A percentile compares a stretch with the other conserved stretches of the same genome.
Conservation (phyloP, 352 stramenopile genomes). For the Phytopythium montanum region DNA sequence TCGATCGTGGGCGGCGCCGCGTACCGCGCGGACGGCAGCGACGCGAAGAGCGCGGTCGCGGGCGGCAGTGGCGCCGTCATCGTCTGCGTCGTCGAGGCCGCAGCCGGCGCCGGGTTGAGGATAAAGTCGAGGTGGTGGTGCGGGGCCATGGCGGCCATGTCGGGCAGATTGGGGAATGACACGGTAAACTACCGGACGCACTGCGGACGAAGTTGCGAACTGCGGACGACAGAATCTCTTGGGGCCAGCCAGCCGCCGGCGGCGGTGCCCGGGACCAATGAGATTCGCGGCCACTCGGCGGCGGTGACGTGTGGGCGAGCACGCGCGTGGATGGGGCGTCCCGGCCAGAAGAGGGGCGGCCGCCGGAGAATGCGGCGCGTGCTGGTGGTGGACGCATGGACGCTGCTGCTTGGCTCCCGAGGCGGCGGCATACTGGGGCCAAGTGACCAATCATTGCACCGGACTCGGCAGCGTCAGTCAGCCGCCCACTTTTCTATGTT, state of each 20-base stretch:
- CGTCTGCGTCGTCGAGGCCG: slow-evolving; percentile 13
- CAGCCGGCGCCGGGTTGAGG: slow-evolving; percentile 23
- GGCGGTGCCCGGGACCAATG: slow-evolving; percentile 14
- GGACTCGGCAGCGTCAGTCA: neutral
- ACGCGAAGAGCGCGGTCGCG: slow-evolving; percentile 11
- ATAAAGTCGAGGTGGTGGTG: slow-evolving; percentile 27
- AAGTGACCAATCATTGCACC: slow-evolving; percentile 5
- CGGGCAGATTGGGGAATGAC: slow-evolving; percentile 4
- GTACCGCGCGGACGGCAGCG: slow-evolving; percentile 11
- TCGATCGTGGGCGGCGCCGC: slow-evolving; percentile 25
- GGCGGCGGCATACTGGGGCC: neutral
- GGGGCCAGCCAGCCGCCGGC: slow-evolving; percentile 3
- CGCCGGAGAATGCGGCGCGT: neutral
- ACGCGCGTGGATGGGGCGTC: slow-evolving; percentile 4
- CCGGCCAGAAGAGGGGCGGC: slow-evolving; percentile 2
- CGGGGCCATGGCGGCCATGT: slow-evolving; percentile 4
- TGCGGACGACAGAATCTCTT: slow-evolving; percentile 7
- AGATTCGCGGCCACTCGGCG: slow-evolving; percentile 13
- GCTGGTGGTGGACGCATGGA: slow-evolving; percentile 9
- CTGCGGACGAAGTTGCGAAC: slow-evolving; percentile 4
- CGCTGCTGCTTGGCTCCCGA: neutral
- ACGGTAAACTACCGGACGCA: neutral
- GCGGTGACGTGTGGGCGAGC: slow-evolving; percentile 4
- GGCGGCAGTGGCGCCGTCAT: slow-evolving; percentile 11
- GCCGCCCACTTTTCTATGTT: neutral